Base-by-base conservation (phyloP, 2,329 filamentous ascomycete genomes). In the Xylaria sp. region DNA sequence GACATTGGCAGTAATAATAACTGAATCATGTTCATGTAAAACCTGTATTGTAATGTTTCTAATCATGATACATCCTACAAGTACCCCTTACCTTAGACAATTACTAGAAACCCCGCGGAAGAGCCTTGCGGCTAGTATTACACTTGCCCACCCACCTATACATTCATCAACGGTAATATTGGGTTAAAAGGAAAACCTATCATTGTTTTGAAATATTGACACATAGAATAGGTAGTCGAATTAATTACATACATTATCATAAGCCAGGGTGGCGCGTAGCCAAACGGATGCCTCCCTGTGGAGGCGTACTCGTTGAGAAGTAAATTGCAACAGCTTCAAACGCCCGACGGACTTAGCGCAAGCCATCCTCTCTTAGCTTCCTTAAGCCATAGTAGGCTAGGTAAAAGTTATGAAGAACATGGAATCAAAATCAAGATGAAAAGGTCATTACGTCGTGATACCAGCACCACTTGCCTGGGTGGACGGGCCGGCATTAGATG, bases 401-500 rank as follows among this genome's bases (percentile, higher is more conserved):
- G n/a, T 5, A 10, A 54, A 36, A 2, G 7, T 38, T 4, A 38
- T 17, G 22, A n/a, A 42, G 38, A 6, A 42, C 17, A n/a, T 3
- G 3, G 36, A 22, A 55, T 17, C 31, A 4, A 3, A n/a, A 20
- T 38, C 2, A 45, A 27, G 20, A 17, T 17, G 11, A 22, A 17
- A 36, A 47, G 31, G 22, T 53, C 39, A 49, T 59, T 47, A 66
- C 0, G 49, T 50, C 49, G 45, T 55, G 39, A 36, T 29, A 15
- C 51, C 45, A 20, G 15, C 42, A 13, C 42, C 15, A 25, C 39
- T 33, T 22, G 33, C 33, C 15, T 54, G 56, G 33, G 27, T 56
- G 7, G 67, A 69, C 15, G 67, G 58, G 3, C 58, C 61, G 6
- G 44, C 60, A 2, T 55, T 29, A 27, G 63, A 29, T 27, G 63